phyloP scores from a whole-genome alignment of 2,329 filamentous ascomycete genomes.

The Aschersonia sp. region DNA sequence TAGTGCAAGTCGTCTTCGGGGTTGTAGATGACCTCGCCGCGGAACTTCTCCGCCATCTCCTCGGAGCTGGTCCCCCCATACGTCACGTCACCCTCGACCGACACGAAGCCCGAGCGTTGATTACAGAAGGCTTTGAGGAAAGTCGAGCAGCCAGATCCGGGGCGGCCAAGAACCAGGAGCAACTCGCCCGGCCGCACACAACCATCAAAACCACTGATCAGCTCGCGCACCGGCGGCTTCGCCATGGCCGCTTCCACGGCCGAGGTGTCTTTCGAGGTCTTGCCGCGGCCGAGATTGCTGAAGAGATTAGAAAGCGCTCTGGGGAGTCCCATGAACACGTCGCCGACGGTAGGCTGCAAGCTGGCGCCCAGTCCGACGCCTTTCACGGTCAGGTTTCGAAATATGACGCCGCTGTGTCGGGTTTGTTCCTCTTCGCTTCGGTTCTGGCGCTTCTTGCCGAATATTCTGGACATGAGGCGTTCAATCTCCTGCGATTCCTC shows the following conservation, averaged over 20 bases:
- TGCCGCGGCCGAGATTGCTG: constrained; percentile 15
- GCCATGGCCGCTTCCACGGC: constrained; percentile 34
- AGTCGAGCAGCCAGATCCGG: constrained; percentile 55
- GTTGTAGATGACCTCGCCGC: constrained; percentile 50
- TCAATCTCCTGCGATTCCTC: constrained; percentile 36
- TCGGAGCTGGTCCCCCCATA: constrained; percentile 37
- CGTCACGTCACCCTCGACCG: constrained; percentile 48
- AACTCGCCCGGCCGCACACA: constrained; percentile 59
- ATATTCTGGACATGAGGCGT: constrained; percentile 54
- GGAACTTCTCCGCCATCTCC: constrained; percentile 36
- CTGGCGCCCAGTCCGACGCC: constrained; percentile 52
- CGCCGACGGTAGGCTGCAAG: constrained; percentile 40
- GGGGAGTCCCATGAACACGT: constrained; percentile 43
- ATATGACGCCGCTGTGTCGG: constrained; percentile 54
- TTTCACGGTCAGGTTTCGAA: constrained; percentile 55
- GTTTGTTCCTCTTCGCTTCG: constrained; percentile 58
- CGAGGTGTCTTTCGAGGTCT: neutral
- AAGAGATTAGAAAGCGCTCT: constrained; percentile 30
- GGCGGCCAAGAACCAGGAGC: constrained; percentile 51
- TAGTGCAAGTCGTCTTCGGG: constrained; percentile 60
- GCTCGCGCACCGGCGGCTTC: constrained; percentile 46
- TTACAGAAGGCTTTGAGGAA: constrained; percentile 61
- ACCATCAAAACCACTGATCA: constrained; percentile 50
- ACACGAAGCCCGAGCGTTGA: constrained; percentile 47
- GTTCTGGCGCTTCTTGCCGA: constrained; percentile 47